Base-by-base conservation (phyloP, 2,329 filamentous ascomycete species). In the Podosphaera leucotricha region DNA sequence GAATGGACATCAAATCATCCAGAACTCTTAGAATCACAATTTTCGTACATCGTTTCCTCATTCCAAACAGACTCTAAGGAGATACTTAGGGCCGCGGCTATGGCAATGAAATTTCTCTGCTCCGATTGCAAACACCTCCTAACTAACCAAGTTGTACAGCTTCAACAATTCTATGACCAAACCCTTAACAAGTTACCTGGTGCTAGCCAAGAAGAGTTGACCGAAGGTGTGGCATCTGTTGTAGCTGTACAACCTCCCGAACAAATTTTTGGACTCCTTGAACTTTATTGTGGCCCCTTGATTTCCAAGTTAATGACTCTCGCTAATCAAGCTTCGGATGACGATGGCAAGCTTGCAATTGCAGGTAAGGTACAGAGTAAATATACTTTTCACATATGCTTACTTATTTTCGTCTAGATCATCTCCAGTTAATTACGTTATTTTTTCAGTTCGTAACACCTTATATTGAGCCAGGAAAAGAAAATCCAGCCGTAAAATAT, bases 1-100 rank as follows among this genome's bases (percentile, higher is more conserved):
- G 87, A 95, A 60, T 98, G 90, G 90, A 98, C 92, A 0, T 76
- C 90, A 4, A 77, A 84, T 41, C 90, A 98, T 56, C 83, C 87
- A 0, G 84, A 94, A 46, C 92, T 87, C 39, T 68, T 98, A 7
- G 81, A 93, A 60, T 71, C 82, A 7, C 90, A 98, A 61, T 81
- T 98, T 57, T 85, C 84, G 55, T 98, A 92, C 62, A 92, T 98
- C 55, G 86, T 93, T 51, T 80, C 78, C 3, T 90, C 86, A 0
- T 98, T 98, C 63, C 72, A 83, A 51, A 82, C 87, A 46, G 74
- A 77, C 37, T 93, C 86, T 0, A 81, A 79, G 55, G 92, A 98
- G 57, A 86, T 98, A 45, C 72, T 93, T 35, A 76, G 86, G 49
- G 90, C 87, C 18, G 83, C 90, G 16, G 90, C 90, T 5, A 74